These are phyloP conservation scores for Meyerozyma guilliermondii DNA, from an alignment of 1,139 yeast genomes.

Conservation along the genomic window DNA sequence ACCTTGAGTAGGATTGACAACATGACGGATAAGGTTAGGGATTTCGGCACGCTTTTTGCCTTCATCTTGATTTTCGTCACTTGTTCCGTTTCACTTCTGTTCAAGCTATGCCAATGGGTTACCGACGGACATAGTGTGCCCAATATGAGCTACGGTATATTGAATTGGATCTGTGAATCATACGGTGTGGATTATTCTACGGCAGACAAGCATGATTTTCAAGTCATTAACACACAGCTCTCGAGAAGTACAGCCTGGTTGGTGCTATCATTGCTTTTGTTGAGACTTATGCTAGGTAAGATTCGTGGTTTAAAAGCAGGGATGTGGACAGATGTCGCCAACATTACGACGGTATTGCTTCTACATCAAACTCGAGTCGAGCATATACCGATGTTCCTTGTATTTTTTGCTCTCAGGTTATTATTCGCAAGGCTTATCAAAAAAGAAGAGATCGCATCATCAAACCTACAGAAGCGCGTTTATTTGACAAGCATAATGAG, in stretches of 20 bases:
- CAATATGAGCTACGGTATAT: slow-evolving; percentile 20
- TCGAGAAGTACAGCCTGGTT: slow-evolving; percentile 24
- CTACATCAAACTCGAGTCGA: slow-evolving; percentile 65
- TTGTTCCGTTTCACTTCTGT: slow-evolving; percentile 41
- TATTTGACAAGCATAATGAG: slow-evolving; percentile 18
- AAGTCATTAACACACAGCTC: slow-evolving; percentile 21
- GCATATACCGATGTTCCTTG: slow-evolving; percentile 65
- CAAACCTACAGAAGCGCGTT: slow-evolving; percentile 19
- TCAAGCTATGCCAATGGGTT: slow-evolving; percentile 53
- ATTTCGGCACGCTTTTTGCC: slow-evolving; percentile 24
- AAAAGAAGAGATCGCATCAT: slow-evolving; percentile 2
- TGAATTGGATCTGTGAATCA: slow-evolving; percentile 26
- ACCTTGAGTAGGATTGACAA: slow-evolving; percentile 4
- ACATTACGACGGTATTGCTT: slow-evolving; percentile 48
- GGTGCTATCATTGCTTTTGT: slow-evolving; percentile 14
- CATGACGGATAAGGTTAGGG: slow-evolving; percentile 10
- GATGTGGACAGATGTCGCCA: slow-evolving; percentile 37
- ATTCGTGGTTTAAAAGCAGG: slow-evolving; percentile 19
- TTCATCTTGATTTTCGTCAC: slow-evolving; percentile 38
- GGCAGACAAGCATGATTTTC: slow-evolving; percentile 20
- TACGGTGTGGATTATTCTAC: slow-evolving; percentile 14
- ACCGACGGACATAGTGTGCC: slow-evolving; percentile 54
- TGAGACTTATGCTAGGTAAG: slow-evolving; percentile 25
- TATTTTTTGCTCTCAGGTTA: slow-evolving; percentile 39
- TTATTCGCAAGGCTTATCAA: slow-evolving; percentile 9